Conservation (phyloP, 352 stramenopile species). For the Pythium rishiriense region DNA sequence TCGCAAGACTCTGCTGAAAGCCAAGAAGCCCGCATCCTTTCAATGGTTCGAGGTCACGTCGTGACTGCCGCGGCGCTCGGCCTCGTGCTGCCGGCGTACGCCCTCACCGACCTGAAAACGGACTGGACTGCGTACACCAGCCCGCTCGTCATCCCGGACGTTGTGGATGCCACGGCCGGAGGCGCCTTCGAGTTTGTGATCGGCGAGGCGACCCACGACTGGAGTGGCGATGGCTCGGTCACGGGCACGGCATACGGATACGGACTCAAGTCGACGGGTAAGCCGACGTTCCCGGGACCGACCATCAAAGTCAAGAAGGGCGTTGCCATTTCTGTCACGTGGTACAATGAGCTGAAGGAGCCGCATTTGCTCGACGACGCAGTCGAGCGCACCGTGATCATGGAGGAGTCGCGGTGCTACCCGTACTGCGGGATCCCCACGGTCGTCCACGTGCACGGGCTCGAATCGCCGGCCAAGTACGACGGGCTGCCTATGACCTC, state of each 20-base stretch:
- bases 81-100: background rate
- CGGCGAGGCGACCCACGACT: conserved; percentile 30
- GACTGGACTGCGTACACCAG: conserved; percentile 39
- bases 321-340: conserved; percentile 33
- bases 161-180: conserved; percentile 42
- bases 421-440: conserved; percentile 63
- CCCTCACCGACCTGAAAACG: conserved; percentile 28
- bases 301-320: conserved; percentile 39
- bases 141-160: conserved; percentile 35
- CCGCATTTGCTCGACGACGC: conserved; percentile 52
- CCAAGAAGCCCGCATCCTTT: background rate
- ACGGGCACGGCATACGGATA: conserved; percentile 35
- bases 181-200: conserved; percentile 41
- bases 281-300: conserved; percentile 33
- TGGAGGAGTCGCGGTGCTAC: conserved; percentile 57
- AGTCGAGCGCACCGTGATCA: conserved; percentile 45
- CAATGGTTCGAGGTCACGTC: background rate
- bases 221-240: conserved; percentile 29
- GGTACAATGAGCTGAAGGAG: conserved; percentile 49
- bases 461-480: conserved; percentile 64
- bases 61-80: background rate
- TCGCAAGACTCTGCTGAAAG: background rate
- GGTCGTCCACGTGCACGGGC: conserved; percentile 63
- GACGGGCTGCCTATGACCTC: conserved; percentile 56
- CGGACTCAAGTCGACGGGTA: conserved; percentile 25